Percentiles rank a stretch among this genome's conserved stretches.
These are phyloP conservation scores for Chalciporus piperatus DNA, from an alignment of 768 basidiomycete genomes.

Conservation along the genomic window DNA sequence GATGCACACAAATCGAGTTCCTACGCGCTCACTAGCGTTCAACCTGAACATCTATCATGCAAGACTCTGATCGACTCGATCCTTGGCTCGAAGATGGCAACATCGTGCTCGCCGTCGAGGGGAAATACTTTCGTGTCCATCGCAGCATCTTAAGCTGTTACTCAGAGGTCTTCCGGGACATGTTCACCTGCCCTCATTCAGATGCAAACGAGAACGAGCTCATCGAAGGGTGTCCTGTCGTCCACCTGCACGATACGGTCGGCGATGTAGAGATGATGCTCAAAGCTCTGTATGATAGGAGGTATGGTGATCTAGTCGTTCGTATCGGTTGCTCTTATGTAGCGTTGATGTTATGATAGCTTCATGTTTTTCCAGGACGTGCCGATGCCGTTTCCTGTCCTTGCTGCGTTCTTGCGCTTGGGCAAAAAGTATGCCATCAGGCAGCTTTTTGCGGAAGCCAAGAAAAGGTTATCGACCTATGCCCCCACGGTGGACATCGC, in stretches of 20 bases:
- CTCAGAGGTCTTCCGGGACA: conserved; percentile 31
- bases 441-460: conserved; percentile 10
- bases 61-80: conserved; percentile 6
- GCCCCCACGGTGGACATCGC: not conserved
- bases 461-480: conserved; percentile 1
- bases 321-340: not conserved
- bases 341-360: not conserved
- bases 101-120: conserved; percentile 25
- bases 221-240: conserved; percentile 21
- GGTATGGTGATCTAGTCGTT: conserved; percentile 3
- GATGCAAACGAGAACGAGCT: not conserved
- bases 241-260: conserved; percentile 15
- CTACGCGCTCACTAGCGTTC: no score
- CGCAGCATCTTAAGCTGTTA: conserved; percentile 24
- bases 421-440: conserved; percentile 15
- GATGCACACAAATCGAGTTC: no score
- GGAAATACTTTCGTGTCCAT: conserved; percentile 32
- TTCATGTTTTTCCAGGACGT: conserved; percentile 1
- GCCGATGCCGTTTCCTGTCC: conserved; percentile 11
- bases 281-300: conserved; percentile 18
- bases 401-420: conserved; percentile 10
- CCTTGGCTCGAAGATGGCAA: conserved; percentile 33
- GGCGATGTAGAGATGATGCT: conserved; percentile 16
- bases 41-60: not conserved
- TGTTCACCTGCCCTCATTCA: conserved; percentile 20